Base-by-base conservation (phyloP, 805 yeast genomes). In the Wickerhamomyces bisporus region DNA sequence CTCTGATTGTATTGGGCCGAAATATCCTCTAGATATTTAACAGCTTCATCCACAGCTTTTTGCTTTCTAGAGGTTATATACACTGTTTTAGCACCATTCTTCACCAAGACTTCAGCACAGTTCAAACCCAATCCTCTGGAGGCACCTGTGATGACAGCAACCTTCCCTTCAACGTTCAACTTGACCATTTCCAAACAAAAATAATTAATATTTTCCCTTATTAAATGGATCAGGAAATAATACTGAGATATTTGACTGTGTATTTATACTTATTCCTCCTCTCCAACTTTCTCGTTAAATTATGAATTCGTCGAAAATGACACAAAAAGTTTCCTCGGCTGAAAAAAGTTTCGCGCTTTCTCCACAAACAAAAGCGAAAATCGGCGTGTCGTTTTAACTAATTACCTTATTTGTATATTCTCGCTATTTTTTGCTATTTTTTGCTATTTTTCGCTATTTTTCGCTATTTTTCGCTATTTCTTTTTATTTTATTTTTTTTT, bases 121-220 rank as follows among this genome's bases (percentile, higher is more conserved):
- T 75, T 61, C 30, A 77, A 71, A 0, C 91, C 91, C 34, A 82
- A 73, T 0, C 91, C 91, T 49, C 89, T 66, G 19, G 86, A 75
- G 21, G 88, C 87, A 4, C 88, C 89, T 6, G 89, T 81, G 43
- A 81, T 68, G 5, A 76, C 74, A 1, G 82, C 86, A 9, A 71
- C 68, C 58, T 79, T 81, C 13, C 82, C 85, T 42, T 75, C 61
- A 27, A 77, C 77, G 41, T 56, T 52, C 33, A 66, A 55, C 27
- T 49, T 51, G 16, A 44, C 51, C 57, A 51, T 56, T 23, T 3
- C 14, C 31, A 14, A 10, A 21, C 24, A 12, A 26, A 7, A 21
- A 10, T 21, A 10, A n/a, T n/a, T n/a, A n/a, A n/a, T n/a, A n/a
- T n/a, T n/a, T n/a, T n/a, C n/a, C n/a, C n/a, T n/a, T n/a, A n/a